Percentiles rank a stretch among this genome's conserved stretches.
Conservation (phyloP, 1,139 yeast genomes). For the Saccharomyces uvarum region DNA sequence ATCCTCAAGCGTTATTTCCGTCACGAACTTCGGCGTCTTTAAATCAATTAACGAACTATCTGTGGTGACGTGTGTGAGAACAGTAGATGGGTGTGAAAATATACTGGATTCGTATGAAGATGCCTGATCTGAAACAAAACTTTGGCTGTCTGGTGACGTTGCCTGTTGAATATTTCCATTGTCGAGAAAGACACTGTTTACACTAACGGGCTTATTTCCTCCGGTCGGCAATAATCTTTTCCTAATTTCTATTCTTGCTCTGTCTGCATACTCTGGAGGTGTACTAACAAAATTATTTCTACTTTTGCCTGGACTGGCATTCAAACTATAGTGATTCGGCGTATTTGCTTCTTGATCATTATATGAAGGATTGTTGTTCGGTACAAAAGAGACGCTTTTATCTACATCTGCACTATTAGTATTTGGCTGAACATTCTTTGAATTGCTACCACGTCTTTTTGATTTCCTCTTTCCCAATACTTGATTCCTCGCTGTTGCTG, state of each 20-base stretch:
- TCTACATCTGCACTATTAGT: not conserved
- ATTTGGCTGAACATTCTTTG: not conserved
- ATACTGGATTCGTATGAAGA: conserved; percentile 25
- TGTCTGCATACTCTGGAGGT: conserved; percentile 35
- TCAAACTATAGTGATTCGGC: not conserved
- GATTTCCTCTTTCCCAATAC: conserved; percentile 19
- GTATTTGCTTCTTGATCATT: not conserved
- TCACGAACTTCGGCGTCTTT: conserved; percentile 12
- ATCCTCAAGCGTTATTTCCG: conserved; percentile 29
- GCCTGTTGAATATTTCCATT: conserved; percentile 3
- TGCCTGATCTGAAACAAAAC: conserved; percentile 19
- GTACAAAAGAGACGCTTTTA: not conserved
- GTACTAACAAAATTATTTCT: conserved; percentile 30
- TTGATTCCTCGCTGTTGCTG: conserved; percentile 23
- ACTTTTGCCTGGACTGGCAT: conserved; percentile 6
- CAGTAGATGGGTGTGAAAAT: conserved; percentile 24
- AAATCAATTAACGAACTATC: conserved; percentile 8
- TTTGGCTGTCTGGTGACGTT: conserved; percentile 11
- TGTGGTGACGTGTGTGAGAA: conserved; percentile 14
- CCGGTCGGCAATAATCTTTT: conserved; percentile 25
- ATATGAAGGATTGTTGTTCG: not conserved
- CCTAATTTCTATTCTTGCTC: conserved; percentile 37
- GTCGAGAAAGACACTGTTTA: not conserved
- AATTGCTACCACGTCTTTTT: conserved; percentile 7
- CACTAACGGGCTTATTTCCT: not conserved